Percentiles rank a stretch among this genome's conserved stretches.
Evolutionary conservation across 2,329 filamentous ascomycete species (phyloP).

Genomic region (Pseudocercospora macadamiae): DNA sequence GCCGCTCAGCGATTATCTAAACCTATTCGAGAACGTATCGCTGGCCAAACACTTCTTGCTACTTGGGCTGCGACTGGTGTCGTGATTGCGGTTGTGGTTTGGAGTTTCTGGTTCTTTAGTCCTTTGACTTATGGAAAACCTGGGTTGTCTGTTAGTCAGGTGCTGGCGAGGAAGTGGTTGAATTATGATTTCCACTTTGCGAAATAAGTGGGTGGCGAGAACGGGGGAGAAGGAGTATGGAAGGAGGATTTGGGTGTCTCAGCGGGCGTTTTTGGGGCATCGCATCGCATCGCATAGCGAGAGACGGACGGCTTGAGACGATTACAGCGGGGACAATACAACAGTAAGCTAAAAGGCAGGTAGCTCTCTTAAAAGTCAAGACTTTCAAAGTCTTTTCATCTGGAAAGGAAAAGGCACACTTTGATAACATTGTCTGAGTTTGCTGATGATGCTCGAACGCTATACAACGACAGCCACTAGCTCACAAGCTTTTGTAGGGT

Average conservation of each 20-base stretch:
- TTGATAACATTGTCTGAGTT: too few species aligned
- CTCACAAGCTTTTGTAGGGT: too few species aligned
- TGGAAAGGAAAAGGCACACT: too few species aligned
- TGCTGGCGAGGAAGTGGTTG: constrained; percentile 88
- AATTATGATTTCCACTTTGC: constrained; percentile 98
- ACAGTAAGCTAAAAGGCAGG: neutral
- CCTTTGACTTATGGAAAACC: constrained; percentile 95
- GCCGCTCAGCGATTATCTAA: constrained; percentile 60
- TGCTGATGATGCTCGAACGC: too few species aligned
- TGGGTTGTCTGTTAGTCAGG: constrained; percentile 76
- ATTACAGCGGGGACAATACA: neutral
- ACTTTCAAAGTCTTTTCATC: too few species aligned
- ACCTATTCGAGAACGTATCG: constrained; percentile 80
- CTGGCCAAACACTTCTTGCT: constrained; percentile 72
- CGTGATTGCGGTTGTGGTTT: constrained; percentile 69
- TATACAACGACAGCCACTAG: too few species aligned
- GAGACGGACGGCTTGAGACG: neutral
- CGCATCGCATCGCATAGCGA: neutral
- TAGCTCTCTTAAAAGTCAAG: neutral
- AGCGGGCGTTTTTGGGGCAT: neutral
- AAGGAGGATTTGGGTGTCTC: neutral
- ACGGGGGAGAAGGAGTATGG: neutral
- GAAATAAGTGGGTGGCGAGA: constrained; percentile 63
- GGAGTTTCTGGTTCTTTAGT: constrained; percentile 89
- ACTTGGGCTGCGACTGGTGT: constrained; percentile 78